Conservation (phyloP, 768 basidiomycete genomes). For the Lyophyllum shimeji region DNA sequence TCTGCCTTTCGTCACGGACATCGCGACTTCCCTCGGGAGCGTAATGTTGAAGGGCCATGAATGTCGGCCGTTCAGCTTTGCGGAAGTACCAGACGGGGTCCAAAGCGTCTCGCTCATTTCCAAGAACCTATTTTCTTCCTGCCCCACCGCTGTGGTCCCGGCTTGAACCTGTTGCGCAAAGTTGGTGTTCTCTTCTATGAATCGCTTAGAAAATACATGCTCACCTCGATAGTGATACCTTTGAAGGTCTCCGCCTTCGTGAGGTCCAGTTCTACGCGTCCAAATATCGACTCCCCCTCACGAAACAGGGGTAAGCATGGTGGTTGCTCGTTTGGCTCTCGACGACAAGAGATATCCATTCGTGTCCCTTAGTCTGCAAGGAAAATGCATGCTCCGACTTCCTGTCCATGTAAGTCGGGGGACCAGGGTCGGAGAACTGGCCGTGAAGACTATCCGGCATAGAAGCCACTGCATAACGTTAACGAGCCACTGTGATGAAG, state of each 20-base stretch:
- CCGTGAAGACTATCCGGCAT: background rate
- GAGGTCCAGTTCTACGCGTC: slow-evolving; percentile 50
- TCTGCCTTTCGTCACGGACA: slow-evolving; percentile 34
- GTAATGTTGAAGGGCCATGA: too few relatives aligned
- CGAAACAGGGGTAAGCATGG: slow-evolving; percentile 44
- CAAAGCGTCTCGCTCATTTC: slow-evolving; percentile 42
- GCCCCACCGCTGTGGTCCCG: slow-evolving; percentile 52
- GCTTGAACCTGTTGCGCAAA: slow-evolving; percentile 33
- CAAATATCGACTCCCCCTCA: slow-evolving; percentile 48
- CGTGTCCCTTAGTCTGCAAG: too few relatives aligned
- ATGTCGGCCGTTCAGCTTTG: too few relatives aligned
- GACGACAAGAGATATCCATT: too few relatives aligned
- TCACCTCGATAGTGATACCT: slow-evolving; percentile 25
- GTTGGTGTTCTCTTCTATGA: slow-evolving; percentile 38
- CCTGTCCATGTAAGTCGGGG: background rate
- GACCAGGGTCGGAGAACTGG: background rate
- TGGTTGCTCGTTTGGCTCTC: background rate
- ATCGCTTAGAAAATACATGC: background rate
- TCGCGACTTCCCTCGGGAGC: background rate
- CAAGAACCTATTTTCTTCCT: slow-evolving; percentile 52
- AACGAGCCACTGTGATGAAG: background rate
- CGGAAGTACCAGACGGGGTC: slow-evolving; percentile 22
- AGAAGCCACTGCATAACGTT: background rate
- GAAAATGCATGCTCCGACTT: background rate
- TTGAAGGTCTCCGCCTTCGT: slow-evolving; percentile 50